Evolutionary conservation across 305 asterid genomes (phyloP).

Genomic region (Fraxinus sp.): DNA sequence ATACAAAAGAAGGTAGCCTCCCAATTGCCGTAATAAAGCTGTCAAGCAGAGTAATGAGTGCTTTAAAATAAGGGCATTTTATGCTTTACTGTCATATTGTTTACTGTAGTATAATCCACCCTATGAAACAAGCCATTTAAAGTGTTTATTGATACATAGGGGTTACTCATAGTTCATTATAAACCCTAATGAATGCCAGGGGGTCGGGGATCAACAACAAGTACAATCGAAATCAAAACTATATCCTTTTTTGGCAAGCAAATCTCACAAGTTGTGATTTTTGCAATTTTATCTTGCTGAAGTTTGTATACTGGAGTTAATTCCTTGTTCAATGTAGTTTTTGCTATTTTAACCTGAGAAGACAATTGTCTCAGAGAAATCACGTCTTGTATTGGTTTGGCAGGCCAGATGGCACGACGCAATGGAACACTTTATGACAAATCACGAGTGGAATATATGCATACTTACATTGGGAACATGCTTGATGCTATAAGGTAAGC

Average conservation of each 20-base stretch:
- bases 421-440: slow-evolving; percentile 40
- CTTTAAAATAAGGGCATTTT: background rate
- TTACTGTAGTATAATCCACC: background rate
- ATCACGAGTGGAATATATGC: slow-evolving; percentile 42
- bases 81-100: background rate
- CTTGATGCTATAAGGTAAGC: slow-evolving; percentile 44
- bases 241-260: background rate
- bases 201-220: background rate
- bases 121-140: background rate
- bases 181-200: background rate
- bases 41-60: background rate
- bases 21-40: background rate
- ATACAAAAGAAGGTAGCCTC: background rate
- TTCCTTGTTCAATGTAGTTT: background rate
- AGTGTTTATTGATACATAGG: background rate
- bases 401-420: slow-evolving; percentile 41
- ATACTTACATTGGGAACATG: slow-evolving; percentile 38
- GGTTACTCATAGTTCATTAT: background rate
- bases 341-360: background rate
- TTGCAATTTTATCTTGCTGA: background rate
- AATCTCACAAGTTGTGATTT: background rate
- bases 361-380: background rate
- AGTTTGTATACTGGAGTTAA: background rate
- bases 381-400: slow-evolving; percentile 7
- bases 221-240: background rate